Evolutionary conservation across 2,329 filamentous ascomycete species (phyloP).

Genomic region (Pseudocercospora eumusae): DNA sequence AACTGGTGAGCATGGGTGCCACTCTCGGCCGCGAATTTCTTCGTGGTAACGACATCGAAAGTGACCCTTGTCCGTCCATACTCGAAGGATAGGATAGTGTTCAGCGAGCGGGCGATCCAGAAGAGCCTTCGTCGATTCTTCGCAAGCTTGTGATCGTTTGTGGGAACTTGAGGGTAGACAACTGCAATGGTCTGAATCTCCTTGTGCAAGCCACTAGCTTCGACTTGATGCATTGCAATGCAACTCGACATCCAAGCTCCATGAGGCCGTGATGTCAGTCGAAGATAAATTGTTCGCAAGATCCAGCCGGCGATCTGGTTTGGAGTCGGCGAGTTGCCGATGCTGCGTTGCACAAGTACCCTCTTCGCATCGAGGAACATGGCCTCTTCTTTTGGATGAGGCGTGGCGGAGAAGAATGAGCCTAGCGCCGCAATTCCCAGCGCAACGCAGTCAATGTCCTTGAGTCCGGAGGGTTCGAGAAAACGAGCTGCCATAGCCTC

Average conservation of each 20-base stretch:
- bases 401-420: constrained; percentile 53
- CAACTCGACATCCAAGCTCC: constrained; percentile 60
- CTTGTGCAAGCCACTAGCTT: constrained; percentile 54
- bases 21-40: constrained; percentile 37
- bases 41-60: constrained; percentile 50
- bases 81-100: constrained; percentile 61
- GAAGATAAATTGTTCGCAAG: constrained; percentile 57
- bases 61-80: constrained; percentile 56
- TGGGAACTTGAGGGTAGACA: constrained; percentile 36
- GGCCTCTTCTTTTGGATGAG: constrained; percentile 48
- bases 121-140: constrained; percentile 41
- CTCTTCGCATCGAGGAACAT: constrained; percentile 51
- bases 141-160: constrained; percentile 37
- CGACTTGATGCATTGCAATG: constrained; percentile 60
- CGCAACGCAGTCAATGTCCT: constrained; percentile 51
- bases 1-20: constrained; percentile 36
- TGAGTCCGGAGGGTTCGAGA: constrained; percentile 34
- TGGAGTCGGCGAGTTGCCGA: constrained; percentile 36
- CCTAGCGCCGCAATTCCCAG: constrained; percentile 60
- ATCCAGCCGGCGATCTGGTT: constrained; percentile 54
- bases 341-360: constrained; percentile 42
- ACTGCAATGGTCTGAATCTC: constrained; percentile 44
- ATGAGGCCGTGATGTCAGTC: constrained; percentile 56
- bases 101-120: constrained; percentile 58
- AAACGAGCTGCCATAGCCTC: constrained; percentile 36